Percentiles rank a stretch among this genome's conserved stretches.
Evolutionary conservation across 1,284 basidiomycete genomes (phyloP).

Genomic region (Ganoderma lingzhi): DNA sequence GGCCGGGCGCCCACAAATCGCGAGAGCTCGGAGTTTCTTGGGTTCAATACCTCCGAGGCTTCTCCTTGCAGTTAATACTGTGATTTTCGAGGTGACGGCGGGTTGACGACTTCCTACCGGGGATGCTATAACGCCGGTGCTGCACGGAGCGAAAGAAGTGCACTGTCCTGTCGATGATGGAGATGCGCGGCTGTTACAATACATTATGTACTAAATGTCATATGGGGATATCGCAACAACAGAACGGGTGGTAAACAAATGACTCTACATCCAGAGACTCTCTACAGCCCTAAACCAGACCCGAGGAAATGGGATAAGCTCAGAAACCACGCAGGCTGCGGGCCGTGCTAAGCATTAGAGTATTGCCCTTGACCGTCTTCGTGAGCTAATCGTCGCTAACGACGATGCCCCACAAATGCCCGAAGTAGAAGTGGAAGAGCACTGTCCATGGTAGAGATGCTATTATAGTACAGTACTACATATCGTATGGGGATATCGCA

Average conservation of each 20-base stretch:
- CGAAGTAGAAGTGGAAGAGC: constrained; percentile 44
- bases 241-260: background rate
- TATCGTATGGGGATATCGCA: background rate
- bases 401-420: constrained; percentile 54
- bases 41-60: constrained; percentile 19
- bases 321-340: constrained; percentile 22
- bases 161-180: background rate
- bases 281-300: background rate
- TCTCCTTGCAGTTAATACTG: background rate
- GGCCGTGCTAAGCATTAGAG: constrained; percentile 33
- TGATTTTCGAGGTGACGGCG: background rate
- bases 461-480: background rate
- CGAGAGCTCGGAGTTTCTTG: constrained; percentile 19
- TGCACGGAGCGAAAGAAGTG: background rate
- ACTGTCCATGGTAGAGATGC: background rate
- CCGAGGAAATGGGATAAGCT: background rate
- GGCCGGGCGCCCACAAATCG: background rate
- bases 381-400: constrained; percentile 39
- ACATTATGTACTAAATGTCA: background rate
- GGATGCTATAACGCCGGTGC: background rate
- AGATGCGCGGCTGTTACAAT: background rate
- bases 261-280: background rate
- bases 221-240: background rate
- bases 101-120: background rate
- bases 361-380: constrained; percentile 38